Conservation (phyloP, 805 yeast species). For the Wickerhamomyces mucosus region DNA sequence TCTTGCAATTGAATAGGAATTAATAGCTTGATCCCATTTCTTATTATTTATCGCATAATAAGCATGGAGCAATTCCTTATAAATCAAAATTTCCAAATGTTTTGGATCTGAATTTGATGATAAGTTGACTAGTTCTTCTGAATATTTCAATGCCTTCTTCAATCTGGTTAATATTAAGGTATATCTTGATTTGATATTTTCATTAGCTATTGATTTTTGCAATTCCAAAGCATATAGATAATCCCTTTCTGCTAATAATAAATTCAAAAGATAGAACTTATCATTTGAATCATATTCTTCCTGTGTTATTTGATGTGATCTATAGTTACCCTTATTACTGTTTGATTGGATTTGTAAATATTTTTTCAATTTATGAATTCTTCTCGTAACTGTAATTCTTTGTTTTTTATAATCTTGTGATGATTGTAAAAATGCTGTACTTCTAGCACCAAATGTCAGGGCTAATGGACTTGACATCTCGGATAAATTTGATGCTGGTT, state of each 20-base stretch:
- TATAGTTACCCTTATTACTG: slow-evolving; percentile 59
- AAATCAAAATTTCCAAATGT: slow-evolving; percentile 28
- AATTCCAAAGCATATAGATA: slow-evolving; percentile 59
- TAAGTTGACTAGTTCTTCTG: slow-evolving; percentile 31
- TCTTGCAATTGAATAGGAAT: slow-evolving; percentile 49
- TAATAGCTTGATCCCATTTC: slow-evolving; percentile 45
- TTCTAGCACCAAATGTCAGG: slow-evolving; percentile 41
- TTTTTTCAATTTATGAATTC: slow-evolving; percentile 55
- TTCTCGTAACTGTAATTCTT: slow-evolving; percentile 51
- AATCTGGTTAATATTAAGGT: slow-evolving; percentile 54
- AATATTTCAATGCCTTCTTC: slow-evolving; percentile 46
- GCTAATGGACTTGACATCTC: too few relatives aligned
- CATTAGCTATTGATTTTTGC: slow-evolving; percentile 43
- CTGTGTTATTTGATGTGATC: slow-evolving; percentile 34
- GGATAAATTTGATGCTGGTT: too few relatives aligned
- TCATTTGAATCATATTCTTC: slow-evolving; percentile 43
- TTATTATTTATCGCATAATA: slow-evolving; percentile 40
- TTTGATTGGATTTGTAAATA: slow-evolving; percentile 51
- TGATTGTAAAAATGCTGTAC: slow-evolving; percentile 52
- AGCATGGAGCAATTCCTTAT: slow-evolving; percentile 44
- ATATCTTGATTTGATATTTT: slow-evolving; percentile 28
- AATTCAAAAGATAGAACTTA: slow-evolving; percentile 46
- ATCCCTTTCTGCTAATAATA: slow-evolving; percentile 72
- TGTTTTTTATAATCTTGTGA: slow-evolving; percentile 63
- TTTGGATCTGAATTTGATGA: slow-evolving; percentile 30